Conservation (phyloP, 495 filamentous ascomycete species). For the Amphirosellinia nigrospora region DNA sequence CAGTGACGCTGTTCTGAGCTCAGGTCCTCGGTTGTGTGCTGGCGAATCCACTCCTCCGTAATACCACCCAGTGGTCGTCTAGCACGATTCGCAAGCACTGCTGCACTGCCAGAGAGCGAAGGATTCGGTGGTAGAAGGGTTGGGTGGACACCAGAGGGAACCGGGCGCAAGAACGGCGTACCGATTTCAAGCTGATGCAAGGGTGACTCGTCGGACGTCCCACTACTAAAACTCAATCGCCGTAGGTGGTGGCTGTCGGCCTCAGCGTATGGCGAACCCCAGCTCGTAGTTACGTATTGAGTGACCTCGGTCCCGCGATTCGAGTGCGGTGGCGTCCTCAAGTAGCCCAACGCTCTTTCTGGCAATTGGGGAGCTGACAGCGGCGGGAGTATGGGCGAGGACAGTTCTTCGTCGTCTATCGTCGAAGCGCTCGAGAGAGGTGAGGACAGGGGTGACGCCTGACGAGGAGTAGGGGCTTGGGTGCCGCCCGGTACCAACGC, state of each 20-base stretch:
- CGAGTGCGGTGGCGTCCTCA: slow-evolving; percentile 55
- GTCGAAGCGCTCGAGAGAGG: slow-evolving; percentile 61
- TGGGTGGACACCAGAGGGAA: slow-evolving; percentile 46
- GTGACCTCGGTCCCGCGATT: slow-evolving; percentile 37
- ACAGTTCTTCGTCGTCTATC: slow-evolving; percentile 55
- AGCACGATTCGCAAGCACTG: slow-evolving; percentile 61
- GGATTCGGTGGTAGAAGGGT: slow-evolving; percentile 34
- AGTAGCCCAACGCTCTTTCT: slow-evolving; percentile 52
- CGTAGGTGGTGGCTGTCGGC: slow-evolving; percentile 52
- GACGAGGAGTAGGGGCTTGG: slow-evolving; percentile 39
- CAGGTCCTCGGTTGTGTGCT: slow-evolving; percentile 68
- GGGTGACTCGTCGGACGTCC: slow-evolving; percentile 58
- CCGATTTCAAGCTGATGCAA: slow-evolving; percentile 58
- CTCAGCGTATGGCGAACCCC: slow-evolving; percentile 75
- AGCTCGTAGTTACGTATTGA: slow-evolving; percentile 68
- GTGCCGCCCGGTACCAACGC: slow-evolving; percentile 58
- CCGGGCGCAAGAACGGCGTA: slow-evolving; percentile 60
- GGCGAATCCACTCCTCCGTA: slow-evolving; percentile 79
- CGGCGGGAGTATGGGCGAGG: slow-evolving; percentile 60
- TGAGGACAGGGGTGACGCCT: slow-evolving; percentile 43
- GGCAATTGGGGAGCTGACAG: slow-evolving; percentile 56
- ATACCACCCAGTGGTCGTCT: slow-evolving; percentile 64
- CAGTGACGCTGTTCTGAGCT: slow-evolving; percentile 70
- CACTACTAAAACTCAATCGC: slow-evolving; percentile 57
- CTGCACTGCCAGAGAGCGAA: slow-evolving; percentile 55